A percentile compares a stretch with the other conserved stretches of the same genome.
phyloP scores from a whole-genome alignment of 1,139 yeast species.

The Pichia sp. region DNA sequence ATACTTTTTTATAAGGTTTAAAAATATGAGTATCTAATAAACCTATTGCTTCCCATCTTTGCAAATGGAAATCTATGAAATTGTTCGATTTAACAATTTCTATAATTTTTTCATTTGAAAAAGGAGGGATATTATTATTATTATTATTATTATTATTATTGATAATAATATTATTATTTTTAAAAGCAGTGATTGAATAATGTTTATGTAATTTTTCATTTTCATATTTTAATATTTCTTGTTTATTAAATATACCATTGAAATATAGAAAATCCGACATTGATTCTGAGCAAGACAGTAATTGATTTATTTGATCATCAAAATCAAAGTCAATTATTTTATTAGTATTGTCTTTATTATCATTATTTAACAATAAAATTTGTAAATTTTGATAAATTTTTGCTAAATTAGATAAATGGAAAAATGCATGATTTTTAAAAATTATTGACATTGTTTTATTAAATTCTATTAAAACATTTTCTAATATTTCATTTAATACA shows the following conservation, averaged over 20 bases:
- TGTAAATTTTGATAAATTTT: neutral
- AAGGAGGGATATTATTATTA: neutral
- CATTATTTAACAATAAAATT: neutral
- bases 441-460: conserved; percentile 1
- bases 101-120: conserved; percentile 11
- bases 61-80: conserved; percentile 20
- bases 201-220: conserved; percentile 4
- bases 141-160: neutral
- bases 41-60: conserved; percentile 21
- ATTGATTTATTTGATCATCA: neutral
- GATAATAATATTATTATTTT: neutral
- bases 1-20: conserved; percentile 1
- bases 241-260: conserved; percentile 15
- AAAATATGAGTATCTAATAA: conserved; percentile 22
- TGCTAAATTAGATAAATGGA: neutral
- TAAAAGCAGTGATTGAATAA: neutral
- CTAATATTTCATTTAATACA: neutral
- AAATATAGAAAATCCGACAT: conserved; percentile 17
- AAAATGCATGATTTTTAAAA: neutral
- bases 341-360: neutral
- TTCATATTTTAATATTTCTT: conserved; percentile 11
- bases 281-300: conserved; percentile 14
- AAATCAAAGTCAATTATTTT: neutral
- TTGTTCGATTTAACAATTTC: conserved; percentile 17
- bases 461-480: neutral